Evolutionary conservation across 306 rosid species (phyloP), one percentile per base, ranked within the genome.

Genomic region (Vigna nakashimae): DNA sequence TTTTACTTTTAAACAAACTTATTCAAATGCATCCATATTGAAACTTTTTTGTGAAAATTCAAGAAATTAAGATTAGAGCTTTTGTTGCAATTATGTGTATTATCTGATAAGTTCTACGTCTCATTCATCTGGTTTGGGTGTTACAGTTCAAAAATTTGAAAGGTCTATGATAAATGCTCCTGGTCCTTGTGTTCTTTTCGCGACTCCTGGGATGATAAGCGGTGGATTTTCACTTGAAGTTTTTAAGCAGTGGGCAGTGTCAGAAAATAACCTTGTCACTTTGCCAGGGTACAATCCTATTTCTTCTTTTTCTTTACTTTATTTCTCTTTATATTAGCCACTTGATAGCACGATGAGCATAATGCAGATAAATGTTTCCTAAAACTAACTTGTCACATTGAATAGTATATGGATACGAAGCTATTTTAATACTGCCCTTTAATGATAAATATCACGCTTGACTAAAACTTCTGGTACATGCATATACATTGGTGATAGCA

Each of bases 111-210:
- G 52, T 79, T 73, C 48, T 59, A 34, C 7, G 65, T 43, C 74
- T 76, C 73, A 81, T 17, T 75, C 64, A 24, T 66, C 65, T 82
- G 80, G 67, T 80, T 80, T 87, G 77, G 18, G 70, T 92, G 62
- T 64, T 81, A 80, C 89, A 94, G 97, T 90, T 82, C 89, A 83
- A 75, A 81, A 86, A n/a, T 94, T 90, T 75, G 97, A 94, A 9
- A 86, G 95, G 51, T 90, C 97, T 51, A 89, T 92, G 97, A 79
- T 92, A 17, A 79, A 91, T 75, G 88, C 89, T 66, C 90, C 95
- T 84, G 98, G 98, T 79, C 93, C 98, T 69, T 94, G 98, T 86
- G 97, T 92, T 86, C 97, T 94, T 81, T 94, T 94, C 55, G 97
- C 98, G 69, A 90, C 97, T n/a, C 98, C 98, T 56, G 97, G 97